Evolutionary conservation across 345 rosid genomes (phyloP).

Genomic region (Toxicodendron radicans): DNA sequence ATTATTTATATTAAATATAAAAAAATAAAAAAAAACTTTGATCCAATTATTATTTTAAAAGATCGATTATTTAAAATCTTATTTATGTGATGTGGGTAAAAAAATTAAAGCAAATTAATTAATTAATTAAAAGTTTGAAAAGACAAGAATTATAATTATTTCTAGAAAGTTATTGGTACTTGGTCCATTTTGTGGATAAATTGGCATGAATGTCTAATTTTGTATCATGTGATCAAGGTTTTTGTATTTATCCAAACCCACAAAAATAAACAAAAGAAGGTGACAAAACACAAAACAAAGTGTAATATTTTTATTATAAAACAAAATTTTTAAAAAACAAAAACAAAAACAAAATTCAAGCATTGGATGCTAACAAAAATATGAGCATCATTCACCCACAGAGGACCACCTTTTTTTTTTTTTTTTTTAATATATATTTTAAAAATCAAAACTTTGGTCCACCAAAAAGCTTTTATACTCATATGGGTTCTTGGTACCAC

Average conservation of each 20-base stretch:
- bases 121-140: too few relatives aligned
- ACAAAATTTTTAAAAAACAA: neutral
- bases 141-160: neutral
- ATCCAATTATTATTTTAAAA: too few relatives aligned
- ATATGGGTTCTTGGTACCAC: neutral
- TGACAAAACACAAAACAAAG: slow-evolving; percentile 5
- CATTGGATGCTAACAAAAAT: slow-evolving; percentile 28
- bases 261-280: neutral
- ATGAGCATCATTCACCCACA: neutral
- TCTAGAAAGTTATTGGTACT: neutral
- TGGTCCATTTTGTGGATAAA: neutral
- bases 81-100: too few relatives aligned
- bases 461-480: slow-evolving; percentile 13
- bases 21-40: too few relatives aligned
- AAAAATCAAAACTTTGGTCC: slow-evolving; percentile 12
- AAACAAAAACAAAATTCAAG: neutral
- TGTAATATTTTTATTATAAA: neutral
- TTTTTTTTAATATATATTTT: too few relatives aligned
- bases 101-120: too few relatives aligned
- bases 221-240: neutral
- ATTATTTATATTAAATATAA: too few relatives aligned
- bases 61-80: too few relatives aligned
- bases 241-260: neutral
- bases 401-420: slow-evolving; percentile 11
- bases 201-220: neutral